Base-by-base conservation (phyloP, 225 moss, liverwort and hornwort species). In the Antitrichia curtipendula region DNA sequence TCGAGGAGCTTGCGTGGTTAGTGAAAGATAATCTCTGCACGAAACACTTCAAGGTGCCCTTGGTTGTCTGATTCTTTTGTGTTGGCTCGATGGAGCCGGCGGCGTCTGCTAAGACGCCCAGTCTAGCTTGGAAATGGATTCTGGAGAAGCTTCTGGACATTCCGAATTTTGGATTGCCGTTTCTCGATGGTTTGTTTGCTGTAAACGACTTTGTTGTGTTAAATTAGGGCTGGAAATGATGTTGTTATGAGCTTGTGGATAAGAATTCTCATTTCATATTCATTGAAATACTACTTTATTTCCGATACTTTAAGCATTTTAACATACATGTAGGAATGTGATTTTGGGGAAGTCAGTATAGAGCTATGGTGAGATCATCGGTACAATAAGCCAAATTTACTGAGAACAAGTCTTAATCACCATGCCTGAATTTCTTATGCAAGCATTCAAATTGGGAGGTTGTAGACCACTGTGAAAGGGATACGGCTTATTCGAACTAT, bases 51-150 rank as follows among this genome's bases (percentile, higher is more conserved):
- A n/a, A n/a, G 57, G 38, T 57, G 25, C 38, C 17, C 27, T 57
- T 78, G 56, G 38, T 38, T 16, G 38, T 16, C 38, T n/a, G n/a
- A 25, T 38, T 56, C 56, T 38, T n/a, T 36, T 62, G 31, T 28
- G 75, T 52, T n/a, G 43, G 45, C 45, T 71, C 60, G 49, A 90
- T 88, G 88, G 90, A 90, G 68, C 52, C 81, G 58, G 47, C 52
- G 27, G 36, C 50, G 17, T 56, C 38, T 56, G 54, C 38, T 25
- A 38, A 77, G 52, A 45, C 84, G 47, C 34, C 90, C 31, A 12
- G 85, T 62, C n/a, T 89, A 86, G 88, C 95, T 52, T 95, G 95
- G 97, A 94, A 93, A 89, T 96, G 96, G 95, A 88, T 96, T 86
- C 57, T 97, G 85, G 95, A 97, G 86, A 91, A 86, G 86, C 82